Percentiles rank a stretch among this genome's conserved stretches.
phyloP scores from a whole-genome alignment of 441 rosid genomes.

The Pelargonium australe region DNA sequence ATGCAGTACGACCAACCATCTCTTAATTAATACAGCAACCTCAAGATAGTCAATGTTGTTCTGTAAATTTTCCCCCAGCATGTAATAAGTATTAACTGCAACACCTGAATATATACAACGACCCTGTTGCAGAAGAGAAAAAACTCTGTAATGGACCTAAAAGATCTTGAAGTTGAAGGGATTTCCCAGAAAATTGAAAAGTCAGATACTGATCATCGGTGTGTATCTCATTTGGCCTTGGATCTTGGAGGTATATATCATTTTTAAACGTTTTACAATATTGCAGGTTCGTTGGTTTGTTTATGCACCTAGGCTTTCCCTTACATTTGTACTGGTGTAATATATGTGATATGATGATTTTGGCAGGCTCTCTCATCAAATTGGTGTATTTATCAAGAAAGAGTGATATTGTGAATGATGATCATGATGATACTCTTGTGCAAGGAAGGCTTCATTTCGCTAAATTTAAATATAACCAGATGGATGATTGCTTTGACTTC shows the following conservation, averaged over 20 bases:
- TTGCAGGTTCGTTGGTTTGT: not conserved
- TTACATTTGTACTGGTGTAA: not conserved
- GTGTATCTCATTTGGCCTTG: conserved; percentile 67
- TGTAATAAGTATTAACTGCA: too few relatives aligned
- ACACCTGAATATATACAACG: too few relatives aligned
- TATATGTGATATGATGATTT: not conserved
- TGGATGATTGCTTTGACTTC: conserved; percentile 83
- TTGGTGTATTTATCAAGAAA: conserved; percentile 58
- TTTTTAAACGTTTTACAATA: too few relatives aligned
- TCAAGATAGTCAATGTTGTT: too few relatives aligned
- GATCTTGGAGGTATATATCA: conserved; percentile 77
- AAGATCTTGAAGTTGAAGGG: conserved; percentile 9
- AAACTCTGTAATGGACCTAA: too few relatives aligned
- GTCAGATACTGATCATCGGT: conserved; percentile 29
- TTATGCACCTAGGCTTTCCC: too few relatives aligned
- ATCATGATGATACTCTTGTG: conserved; percentile 23
- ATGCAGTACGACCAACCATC: too few relatives aligned
- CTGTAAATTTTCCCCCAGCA: too few relatives aligned
- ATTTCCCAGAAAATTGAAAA: conserved; percentile 15
- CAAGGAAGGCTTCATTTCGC: conserved; percentile 97
- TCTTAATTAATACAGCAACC: too few relatives aligned
- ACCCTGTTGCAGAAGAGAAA: too few relatives aligned
- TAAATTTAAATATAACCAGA: conserved; percentile 84
- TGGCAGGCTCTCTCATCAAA: conserved; percentile 72
- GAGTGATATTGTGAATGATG: conserved; percentile 7